Evolutionary conservation across 257 asterid genomes (phyloP), one percentile per base, ranked within the genome.

Genomic region (Solanum corneliomulleri): DNA sequence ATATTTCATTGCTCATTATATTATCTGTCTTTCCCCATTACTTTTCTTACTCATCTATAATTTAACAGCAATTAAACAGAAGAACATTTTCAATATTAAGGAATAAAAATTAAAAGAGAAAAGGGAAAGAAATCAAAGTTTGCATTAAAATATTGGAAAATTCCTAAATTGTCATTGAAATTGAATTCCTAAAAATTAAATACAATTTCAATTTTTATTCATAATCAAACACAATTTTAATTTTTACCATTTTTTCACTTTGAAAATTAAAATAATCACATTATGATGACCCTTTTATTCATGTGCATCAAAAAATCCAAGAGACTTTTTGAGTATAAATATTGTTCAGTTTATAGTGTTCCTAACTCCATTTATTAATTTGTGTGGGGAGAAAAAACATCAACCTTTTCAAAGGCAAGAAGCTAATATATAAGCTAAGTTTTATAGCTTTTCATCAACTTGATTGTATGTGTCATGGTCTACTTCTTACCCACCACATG

Each of bases 401-500:
- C 29, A 23, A 9, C 69, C 69, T 81, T 80, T 81, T 49, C 44
- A 80, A 80, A 15, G 68, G 68, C 18, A 80, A 80, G 20, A 47
- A 49, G 39, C 44, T 47, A 33, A 44, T 75, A 21, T 8, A 80
- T 47, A 47, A 7, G 64, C 64, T 56, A 56, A 80, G 68, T 42
- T 29, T 80, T 29, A 3, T 80, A 27, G 85, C 68, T 47, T 80
- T 47, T 80, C 85, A 80, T 80, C 85, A 80, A 80, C 68, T 29
- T 29, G 44, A 29, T 39, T 47, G 68, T 29, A 49, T 18, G 27
- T 81, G 85, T 80, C 85, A 49, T 81, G 66, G 31, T 81, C 69
- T 81, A 81, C 18, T 81, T 81, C 85, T 81, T 81, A 81, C 69
- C 68, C 45, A 81, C 85, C 85, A 81, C 85, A 81, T 81, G 85